These are phyloP conservation scores for Crithidia acanthocephali DNA, from an alignment of 208 protist genomes.

Conservation along the genomic window DNA sequence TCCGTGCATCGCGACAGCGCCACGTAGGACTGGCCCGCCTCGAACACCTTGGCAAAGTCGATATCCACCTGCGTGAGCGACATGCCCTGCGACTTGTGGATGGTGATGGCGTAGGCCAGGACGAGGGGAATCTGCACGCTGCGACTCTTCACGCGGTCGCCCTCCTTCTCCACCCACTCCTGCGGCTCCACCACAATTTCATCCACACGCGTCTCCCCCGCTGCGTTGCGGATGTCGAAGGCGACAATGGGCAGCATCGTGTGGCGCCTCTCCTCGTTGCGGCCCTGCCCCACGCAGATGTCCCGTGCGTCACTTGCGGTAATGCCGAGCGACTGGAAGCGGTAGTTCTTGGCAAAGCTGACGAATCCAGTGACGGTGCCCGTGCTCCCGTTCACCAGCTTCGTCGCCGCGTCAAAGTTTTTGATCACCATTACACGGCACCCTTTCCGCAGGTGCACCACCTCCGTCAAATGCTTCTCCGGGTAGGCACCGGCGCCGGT, in stretches of 20 bases:
- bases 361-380: slow-evolving; percentile 80
- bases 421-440: slow-evolving; percentile 91
- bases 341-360: slow-evolving; percentile 36
- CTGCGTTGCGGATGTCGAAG: slow-evolving; percentile 41
- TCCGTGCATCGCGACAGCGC: slow-evolving; percentile 88
- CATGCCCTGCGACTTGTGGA: slow-evolving; percentile 98
- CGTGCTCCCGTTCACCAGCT: slow-evolving; percentile 85
- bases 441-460: slow-evolving; percentile 66
- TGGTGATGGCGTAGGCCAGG: slow-evolving; percentile 96
- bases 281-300: slow-evolving; percentile 37
- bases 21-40: slow-evolving; percentile 89
- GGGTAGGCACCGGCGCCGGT: slow-evolving; percentile 49
- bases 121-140: slow-evolving; percentile 91
- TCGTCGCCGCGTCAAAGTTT: slow-evolving; percentile 64
- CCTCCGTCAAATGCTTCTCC: slow-evolving; percentile 31
- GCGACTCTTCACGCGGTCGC: slow-evolving; percentile 47
- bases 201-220: slow-evolving; percentile 23
- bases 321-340: slow-evolving; percentile 43
- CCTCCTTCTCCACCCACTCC: slow-evolving; percentile 70
- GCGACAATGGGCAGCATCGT: slow-evolving; percentile 65
- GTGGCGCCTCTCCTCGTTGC: slow-evolving; percentile 27
- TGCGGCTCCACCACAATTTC: slow-evolving; percentile 81
- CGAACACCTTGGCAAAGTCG: slow-evolving; percentile 81
- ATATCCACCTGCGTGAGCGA: slow-evolving; percentile 84
- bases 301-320: slow-evolving; percentile 15